Base-by-base conservation (phyloP, 73 alveolate species). In the Paramecium sonneborni region DNA sequence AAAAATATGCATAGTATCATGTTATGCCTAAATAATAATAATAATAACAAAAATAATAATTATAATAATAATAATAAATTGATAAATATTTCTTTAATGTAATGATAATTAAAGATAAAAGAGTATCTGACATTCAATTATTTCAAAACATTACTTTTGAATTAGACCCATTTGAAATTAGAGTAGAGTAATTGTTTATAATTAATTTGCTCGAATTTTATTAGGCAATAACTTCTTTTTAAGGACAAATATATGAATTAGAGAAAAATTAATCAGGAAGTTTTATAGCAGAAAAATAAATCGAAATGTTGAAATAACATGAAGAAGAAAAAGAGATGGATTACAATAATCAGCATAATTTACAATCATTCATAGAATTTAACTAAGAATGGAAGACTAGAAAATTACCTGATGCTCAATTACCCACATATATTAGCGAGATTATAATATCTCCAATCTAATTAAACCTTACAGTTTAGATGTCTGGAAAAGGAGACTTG, bases 161-260 rank as follows among this genome's bases (percentile, higher is more conserved):
- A 86, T 6, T 86, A 21, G 86, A 86, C 62, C 93, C 93, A 4
- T 86, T 86, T 76, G 70, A 67, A n/a, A 8, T 86, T 4, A 86
- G 46, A 86, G 35, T 86, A 34, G 93, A 86, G 35, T 41, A 86
- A n/a, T 21, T 62, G 24, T 86, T 86, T 1, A 21, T 86, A n/a
- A 86, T 34, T 58, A 24, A 26, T 10, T 6, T 67, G 3, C 21
- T 34, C 2, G 87, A 67, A 6, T 86, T 86, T 62, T 21, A 37
- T 34, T 62, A 41, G 57, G 56, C 93, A 1, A 38, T 86, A 56
- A 35, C 84, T 11, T 62, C 84, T 5, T 62, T 23, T 15, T 15
- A 62, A 26, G 84, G 84, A 62, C 24, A 23, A 32, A 62, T 62
- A 30, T 9, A 26, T 26, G 48, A 62, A 26, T 62, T 23, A 23